Evolutionary conservation across 768 basidiomycete genomes (phyloP).

Genomic region (Amanita molliuscula): DNA sequence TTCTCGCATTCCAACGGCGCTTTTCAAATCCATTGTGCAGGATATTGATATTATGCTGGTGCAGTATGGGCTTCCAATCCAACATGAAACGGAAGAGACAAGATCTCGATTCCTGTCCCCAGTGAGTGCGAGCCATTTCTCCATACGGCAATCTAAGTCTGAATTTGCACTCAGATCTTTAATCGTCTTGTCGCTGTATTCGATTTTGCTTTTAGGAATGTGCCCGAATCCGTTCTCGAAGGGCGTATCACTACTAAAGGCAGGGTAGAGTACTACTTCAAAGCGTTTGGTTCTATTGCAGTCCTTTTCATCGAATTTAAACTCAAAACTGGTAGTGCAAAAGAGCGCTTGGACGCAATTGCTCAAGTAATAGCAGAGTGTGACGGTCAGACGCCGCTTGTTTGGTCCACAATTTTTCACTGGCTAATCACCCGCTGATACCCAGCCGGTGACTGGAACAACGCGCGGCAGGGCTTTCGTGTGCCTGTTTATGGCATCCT

Average conservation of each 20-base stretch:
- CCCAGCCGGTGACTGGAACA: too few species aligned
- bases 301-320: slow-evolving; percentile 14
- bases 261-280: slow-evolving; percentile 13
- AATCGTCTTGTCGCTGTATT: slow-evolving; percentile 12
- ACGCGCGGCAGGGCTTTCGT: too few species aligned
- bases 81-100: slow-evolving; percentile 13
- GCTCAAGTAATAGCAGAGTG: too few species aligned
- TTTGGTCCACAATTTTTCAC: too few species aligned
- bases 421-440: too few species aligned
- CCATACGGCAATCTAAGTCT: slow-evolving; percentile 8
- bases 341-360: slow-evolving; percentile 6
- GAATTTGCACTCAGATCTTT: slow-evolving; percentile 11
- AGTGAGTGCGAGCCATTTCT: slow-evolving; percentile 8
- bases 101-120: slow-evolving; percentile 15
- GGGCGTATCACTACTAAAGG: slow-evolving; percentile 2
- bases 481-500: slow-evolving; percentile 10
- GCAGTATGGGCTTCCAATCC: slow-evolving; percentile 12
- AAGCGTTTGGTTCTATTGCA: slow-evolving; percentile 12
- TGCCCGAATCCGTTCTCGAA: slow-evolving; percentile 11
- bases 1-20: slow-evolving; percentile 14
- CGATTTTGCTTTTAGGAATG: slow-evolving; percentile 11
- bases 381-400: too few species aligned
- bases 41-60: slow-evolving; percentile 13
- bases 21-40: slow-evolving; percentile 14
- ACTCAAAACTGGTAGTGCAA: slow-evolving; percentile 8